These are phyloP conservation scores for Asterophora parasitica DNA, from an alignment of 768 basidiomycete genomes.

Conservation along the genomic window DNA sequence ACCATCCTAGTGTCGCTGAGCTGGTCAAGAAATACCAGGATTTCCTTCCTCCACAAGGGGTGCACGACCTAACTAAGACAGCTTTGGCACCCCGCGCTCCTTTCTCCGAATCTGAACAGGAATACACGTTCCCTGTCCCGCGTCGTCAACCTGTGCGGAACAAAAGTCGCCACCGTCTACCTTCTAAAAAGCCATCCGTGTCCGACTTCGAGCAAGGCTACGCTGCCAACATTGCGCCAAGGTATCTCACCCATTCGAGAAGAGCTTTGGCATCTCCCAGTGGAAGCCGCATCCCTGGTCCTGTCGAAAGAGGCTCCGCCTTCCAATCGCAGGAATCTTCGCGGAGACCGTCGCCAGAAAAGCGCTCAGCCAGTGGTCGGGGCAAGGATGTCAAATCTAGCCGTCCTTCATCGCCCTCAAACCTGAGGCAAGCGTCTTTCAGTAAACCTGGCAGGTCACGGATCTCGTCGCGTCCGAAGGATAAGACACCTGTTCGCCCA, in stretches of 20 bases:
- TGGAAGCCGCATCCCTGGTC: slow-evolving; percentile 50
- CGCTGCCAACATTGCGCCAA: slow-evolving; percentile 86
- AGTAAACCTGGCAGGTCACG: slow-evolving; percentile 35
- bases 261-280: slow-evolving; percentile 34
- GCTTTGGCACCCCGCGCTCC: slow-evolving; percentile 55
- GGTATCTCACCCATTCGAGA: slow-evolving; percentile 56
- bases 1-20: slow-evolving; percentile 74
- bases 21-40: slow-evolving; percentile 80
- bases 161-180: slow-evolving; percentile 46
- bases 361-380: slow-evolving; percentile 37
- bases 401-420: slow-evolving; percentile 43
- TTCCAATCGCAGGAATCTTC: slow-evolving; percentile 59
- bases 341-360: slow-evolving; percentile 71
- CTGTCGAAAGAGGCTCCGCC: slow-evolving; percentile 32
- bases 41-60: slow-evolving; percentile 65
- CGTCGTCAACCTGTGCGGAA: slow-evolving; percentile 38
- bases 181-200: slow-evolving; percentile 50
- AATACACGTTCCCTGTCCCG: slow-evolving; percentile 38
- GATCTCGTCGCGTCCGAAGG: slow-evolving; percentile 33
- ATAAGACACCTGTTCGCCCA: slow-evolving; percentile 40
- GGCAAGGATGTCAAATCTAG: slow-evolving; percentile 37
- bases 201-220: slow-evolving; percentile 93
- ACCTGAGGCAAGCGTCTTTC: slow-evolving; percentile 25
- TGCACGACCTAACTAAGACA: slow-evolving; percentile 67
- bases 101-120: slow-evolving; percentile 82